phyloP scores from a whole-genome alignment of 345 rosid species.

The Triadica sebifera region DNA sequence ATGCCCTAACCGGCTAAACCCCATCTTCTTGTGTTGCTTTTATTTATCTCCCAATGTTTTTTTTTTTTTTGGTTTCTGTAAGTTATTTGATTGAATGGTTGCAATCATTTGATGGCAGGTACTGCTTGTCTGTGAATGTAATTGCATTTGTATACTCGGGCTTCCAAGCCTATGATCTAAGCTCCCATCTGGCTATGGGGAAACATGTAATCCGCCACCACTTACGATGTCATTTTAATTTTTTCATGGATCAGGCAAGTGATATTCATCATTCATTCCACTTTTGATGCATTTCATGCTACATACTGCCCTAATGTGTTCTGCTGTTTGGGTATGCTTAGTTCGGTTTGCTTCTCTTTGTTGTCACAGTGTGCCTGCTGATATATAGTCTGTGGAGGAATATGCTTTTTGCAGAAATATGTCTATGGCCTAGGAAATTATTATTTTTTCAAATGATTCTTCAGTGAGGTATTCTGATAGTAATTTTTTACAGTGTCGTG shows the following conservation, averaged over 20 bases:
- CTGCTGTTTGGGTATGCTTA: not conserved
- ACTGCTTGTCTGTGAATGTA: conserved; percentile 74
- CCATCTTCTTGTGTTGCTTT: not conserved
- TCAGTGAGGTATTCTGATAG: not conserved
- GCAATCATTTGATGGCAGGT: conserved; percentile 45
- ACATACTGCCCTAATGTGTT: not conserved
- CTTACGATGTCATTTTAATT: conserved; percentile 50
- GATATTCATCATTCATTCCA: not conserved
- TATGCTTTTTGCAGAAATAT: not conserved
- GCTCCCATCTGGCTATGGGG: conserved; percentile 48
- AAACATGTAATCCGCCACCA: conserved; percentile 52
- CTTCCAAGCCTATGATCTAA: conserved; percentile 66
- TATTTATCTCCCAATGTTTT: not conserved
- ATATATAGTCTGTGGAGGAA: not conserved
- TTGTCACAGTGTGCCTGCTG: not conserved
- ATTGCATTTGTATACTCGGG: conserved; percentile 72
- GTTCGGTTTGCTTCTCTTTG: not conserved
- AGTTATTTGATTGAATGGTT: not conserved
- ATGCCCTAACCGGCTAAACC: not conserved
- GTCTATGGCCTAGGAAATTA: not conserved
- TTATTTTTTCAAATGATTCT: not conserved
- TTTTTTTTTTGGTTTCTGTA: not conserved
- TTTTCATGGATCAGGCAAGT: conserved; percentile 93
- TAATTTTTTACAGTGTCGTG: not conserved
- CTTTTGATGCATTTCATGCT: not conserved